These are phyloP conservation scores for Rubia yunnanensis DNA, from an alignment of 257 asterid species.

Conservation along the genomic window DNA sequence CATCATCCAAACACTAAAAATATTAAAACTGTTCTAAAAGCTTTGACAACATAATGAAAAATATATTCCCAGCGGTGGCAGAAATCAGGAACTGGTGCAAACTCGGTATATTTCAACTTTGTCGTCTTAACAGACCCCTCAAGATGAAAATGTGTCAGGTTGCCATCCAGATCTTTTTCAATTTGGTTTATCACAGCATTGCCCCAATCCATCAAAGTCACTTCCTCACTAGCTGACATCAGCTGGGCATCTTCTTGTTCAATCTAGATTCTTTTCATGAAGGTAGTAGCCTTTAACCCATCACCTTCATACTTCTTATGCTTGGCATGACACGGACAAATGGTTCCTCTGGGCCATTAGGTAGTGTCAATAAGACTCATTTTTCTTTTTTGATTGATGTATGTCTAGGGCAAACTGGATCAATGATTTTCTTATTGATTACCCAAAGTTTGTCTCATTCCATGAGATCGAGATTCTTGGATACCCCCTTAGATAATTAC, in stretches of 20 bases:
- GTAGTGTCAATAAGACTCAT: conserved; percentile 48
- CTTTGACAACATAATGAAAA: too few relatives aligned
- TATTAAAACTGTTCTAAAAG: too few relatives aligned
- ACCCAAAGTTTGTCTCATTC: too few relatives aligned
- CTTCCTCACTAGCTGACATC: conserved; percentile 67
- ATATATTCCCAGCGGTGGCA: too few relatives aligned
- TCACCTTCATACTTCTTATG: conserved; percentile 88
- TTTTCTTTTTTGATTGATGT: conserved; percentile 67
- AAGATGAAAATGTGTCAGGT: conserved; percentile 60
- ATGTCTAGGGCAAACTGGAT: conserved; percentile 92
- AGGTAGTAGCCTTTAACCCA: conserved; percentile 76
- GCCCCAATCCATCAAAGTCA: conserved; percentile 94
- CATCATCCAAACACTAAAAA: too few relatives aligned
- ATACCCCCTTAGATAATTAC: conserved; percentile 65
- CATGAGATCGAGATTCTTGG: too few relatives aligned
- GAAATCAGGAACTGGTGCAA: too few relatives aligned
- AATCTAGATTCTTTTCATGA: conserved; percentile 60
- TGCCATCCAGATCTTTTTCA: conserved; percentile 64
- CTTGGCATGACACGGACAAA: conserved; percentile 67
- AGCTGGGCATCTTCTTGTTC: conserved; percentile 75
- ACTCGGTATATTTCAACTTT: too few relatives aligned
- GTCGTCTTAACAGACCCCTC: conserved; percentile 88
- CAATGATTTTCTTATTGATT: too few relatives aligned
- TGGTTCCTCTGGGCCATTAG: conserved; percentile 66
- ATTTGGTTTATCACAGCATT: conserved; percentile 75